Evolutionary conservation across 2,329 filamentous ascomycete genomes (phyloP).

Genomic region (Diplodia corticola): DNA sequence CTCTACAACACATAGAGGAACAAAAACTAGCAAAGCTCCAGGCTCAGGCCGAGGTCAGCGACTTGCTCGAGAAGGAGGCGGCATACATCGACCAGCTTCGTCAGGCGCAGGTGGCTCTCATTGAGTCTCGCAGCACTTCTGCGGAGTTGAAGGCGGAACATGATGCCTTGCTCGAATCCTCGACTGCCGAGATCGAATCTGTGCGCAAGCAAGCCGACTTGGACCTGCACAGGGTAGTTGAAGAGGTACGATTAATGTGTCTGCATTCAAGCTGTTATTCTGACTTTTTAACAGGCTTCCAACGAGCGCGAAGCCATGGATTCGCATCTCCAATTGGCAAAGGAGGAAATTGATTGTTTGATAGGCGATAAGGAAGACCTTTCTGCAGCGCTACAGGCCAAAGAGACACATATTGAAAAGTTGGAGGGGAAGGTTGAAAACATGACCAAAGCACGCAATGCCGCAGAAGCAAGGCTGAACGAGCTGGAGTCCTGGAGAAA

Average conservation of each 20-base stretch:
- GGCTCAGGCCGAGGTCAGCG: conserved; percentile 30
- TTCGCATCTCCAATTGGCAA: conserved; percentile 23
- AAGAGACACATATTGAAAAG: background rate
- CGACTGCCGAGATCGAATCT: conserved; percentile 2
- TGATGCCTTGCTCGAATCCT: background rate
- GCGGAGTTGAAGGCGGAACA: background rate
- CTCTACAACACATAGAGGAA: conserved; percentile 30
- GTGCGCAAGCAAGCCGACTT: background rate
- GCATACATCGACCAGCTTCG: conserved; percentile 29
- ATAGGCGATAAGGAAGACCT: conserved; percentile 24
- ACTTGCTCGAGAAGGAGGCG: conserved; percentile 28
- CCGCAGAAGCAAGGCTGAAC: conserved; percentile 21
- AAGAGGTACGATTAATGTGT: background rate
- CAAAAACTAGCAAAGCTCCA: conserved; percentile 26
- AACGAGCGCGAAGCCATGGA: background rate
- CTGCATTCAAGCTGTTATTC: background rate
- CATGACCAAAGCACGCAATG: conserved; percentile 31
- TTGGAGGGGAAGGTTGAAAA: conserved; percentile 13
- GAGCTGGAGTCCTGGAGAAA: conserved; percentile 31
- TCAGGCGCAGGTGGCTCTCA: background rate
- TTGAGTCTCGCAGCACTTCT: background rate
- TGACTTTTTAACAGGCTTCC: background rate
- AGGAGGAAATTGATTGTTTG: conserved; percentile 26
- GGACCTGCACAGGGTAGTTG: background rate
- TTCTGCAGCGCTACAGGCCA: background rate